These are phyloP conservation scores for Alternaria metachromatica DNA, from an alignment of 2,329 filamentous ascomycete species.

Conservation along the genomic window DNA sequence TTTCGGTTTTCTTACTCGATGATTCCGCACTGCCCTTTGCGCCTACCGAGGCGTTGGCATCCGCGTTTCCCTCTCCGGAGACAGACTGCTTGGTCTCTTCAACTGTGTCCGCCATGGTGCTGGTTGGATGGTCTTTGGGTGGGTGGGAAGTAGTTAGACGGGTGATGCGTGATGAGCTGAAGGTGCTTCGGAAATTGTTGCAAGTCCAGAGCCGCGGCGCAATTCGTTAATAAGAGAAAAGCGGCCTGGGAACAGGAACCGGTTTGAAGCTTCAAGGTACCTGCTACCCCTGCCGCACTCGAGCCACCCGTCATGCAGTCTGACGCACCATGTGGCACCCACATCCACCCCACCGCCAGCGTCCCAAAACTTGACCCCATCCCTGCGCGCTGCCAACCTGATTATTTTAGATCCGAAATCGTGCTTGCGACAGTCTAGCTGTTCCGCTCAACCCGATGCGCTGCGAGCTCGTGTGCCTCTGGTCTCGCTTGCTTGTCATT, in stretches of 20 bases:
- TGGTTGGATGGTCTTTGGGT: slow-evolving; percentile 17
- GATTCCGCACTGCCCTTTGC: slow-evolving; percentile 47
- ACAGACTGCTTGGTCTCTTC: slow-evolving; percentile 48
- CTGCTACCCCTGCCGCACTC: slow-evolving; percentile 40
- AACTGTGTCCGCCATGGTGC: slow-evolving; percentile 48
- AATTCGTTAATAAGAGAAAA: slow-evolving; percentile 45
- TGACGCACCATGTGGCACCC: slow-evolving; percentile 48
- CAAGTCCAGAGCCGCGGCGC: slow-evolving; percentile 27
- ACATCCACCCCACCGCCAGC: slow-evolving; percentile 31
- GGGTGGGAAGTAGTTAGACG: slow-evolving; percentile 11
- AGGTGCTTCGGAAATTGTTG: slow-evolving; percentile 23
- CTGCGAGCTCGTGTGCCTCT: slow-evolving; percentile 6
- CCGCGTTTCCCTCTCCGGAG: slow-evolving; percentile 47
- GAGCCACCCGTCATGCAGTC: slow-evolving; percentile 46
- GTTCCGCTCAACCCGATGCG: slow-evolving; percentile 3
- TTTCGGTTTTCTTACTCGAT: slow-evolving; percentile 55
- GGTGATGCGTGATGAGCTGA: slow-evolving; percentile 18
- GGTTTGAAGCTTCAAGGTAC: slow-evolving; percentile 44
- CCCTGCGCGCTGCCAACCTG: slow-evolving; percentile 23
- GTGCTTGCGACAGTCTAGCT: background rate
- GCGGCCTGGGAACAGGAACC: slow-evolving; percentile 38
- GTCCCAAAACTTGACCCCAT: slow-evolving; percentile 42
- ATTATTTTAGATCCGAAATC: background rate
- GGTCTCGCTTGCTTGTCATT: slow-evolving; percentile 3
- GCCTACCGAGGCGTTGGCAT: slow-evolving; percentile 46